phyloP scores from a whole-genome alignment of 352 stramenopile genomes.

The Globisporangium echinulatum region DNA sequence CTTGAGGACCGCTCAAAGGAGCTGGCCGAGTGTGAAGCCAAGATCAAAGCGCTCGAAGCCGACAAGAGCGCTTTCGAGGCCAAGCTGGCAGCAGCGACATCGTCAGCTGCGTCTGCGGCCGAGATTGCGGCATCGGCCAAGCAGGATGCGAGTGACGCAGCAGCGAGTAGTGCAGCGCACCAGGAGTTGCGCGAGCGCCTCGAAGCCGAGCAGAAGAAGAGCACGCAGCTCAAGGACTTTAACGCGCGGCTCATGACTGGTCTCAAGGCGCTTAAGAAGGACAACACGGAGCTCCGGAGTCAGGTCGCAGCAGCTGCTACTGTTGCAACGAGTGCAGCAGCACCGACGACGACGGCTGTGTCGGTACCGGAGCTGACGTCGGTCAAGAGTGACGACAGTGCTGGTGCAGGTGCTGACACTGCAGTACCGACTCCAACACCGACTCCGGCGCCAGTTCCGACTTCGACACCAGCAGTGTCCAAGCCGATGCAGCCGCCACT shows the following conservation, averaged over 20 bases:
- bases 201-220: conserved; percentile 63
- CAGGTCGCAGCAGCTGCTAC: conserved; percentile 18
- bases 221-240: conserved; percentile 64
- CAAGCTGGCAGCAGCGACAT: conserved; percentile 22
- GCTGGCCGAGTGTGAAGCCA: conserved; percentile 32
- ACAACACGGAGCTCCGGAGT: conserved; percentile 68
- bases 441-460: not conserved
- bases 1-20: conserved; percentile 34
- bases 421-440: not conserved
- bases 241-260: conserved; percentile 63
- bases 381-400: not conserved
- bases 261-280: conserved; percentile 66
- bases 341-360: not conserved
- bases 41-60: conserved; percentile 24
- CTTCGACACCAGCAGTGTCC: not conserved
- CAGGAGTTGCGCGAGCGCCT: conserved; percentile 48
- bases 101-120: no score
- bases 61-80: conserved; percentile 43
- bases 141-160: conserved; percentile 27
- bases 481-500: no score
- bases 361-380: not conserved
- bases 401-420: not conserved
- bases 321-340: not conserved
- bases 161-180: conserved; percentile 49
- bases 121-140: conserved; percentile 22